A percentile compares a stretch with the other conserved stretches of the same genome.
These are phyloP conservation scores for Mycena galopus DNA, from an alignment of 768 basidiomycete genomes.

Conservation along the genomic window DNA sequence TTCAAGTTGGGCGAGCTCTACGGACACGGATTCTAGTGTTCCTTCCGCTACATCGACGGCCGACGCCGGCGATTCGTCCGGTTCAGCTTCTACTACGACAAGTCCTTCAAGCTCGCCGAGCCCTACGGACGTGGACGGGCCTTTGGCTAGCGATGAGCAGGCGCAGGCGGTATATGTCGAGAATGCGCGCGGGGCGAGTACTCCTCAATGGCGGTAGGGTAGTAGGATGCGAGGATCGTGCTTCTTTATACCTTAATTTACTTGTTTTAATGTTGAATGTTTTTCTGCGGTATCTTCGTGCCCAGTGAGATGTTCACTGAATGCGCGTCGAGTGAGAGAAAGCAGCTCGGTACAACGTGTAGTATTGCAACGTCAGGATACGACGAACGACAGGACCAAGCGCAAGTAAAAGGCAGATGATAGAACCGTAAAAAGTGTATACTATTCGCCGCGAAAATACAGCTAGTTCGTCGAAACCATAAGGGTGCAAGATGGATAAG, in stretches of 20 bases:
- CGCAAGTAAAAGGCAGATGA: too few relatives aligned
- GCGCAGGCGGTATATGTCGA: constrained; percentile 15
- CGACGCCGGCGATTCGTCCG: too few relatives aligned
- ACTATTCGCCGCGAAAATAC: too few relatives aligned
- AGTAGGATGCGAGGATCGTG: neutral
- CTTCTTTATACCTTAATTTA: neutral
- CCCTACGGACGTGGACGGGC: too few relatives aligned
- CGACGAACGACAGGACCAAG: too few relatives aligned
- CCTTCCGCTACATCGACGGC: neutral
- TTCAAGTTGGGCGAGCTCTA: constrained; percentile 12
- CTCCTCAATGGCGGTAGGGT: constrained; percentile 1
- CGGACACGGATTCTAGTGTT: neutral
- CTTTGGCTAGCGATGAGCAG: neutral
- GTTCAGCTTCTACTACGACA: too few relatives aligned
- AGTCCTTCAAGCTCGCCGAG: too few relatives aligned
- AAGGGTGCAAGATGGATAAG: neutral
- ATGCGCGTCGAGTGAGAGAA: too few relatives aligned
- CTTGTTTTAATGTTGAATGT: constrained; percentile 15
- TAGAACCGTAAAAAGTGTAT: too few relatives aligned
- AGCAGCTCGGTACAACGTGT: too few relatives aligned
- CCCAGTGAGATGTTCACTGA: too few relatives aligned
- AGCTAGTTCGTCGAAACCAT: neutral
- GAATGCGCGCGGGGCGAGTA: neutral
- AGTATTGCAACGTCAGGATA: too few relatives aligned
- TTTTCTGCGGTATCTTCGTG: neutral